Evolutionary conservation across 1,139 yeast species (phyloP), one percentile per base, ranked within the genome.

Genomic region (Geotrichum citri-aurantii): DNA sequence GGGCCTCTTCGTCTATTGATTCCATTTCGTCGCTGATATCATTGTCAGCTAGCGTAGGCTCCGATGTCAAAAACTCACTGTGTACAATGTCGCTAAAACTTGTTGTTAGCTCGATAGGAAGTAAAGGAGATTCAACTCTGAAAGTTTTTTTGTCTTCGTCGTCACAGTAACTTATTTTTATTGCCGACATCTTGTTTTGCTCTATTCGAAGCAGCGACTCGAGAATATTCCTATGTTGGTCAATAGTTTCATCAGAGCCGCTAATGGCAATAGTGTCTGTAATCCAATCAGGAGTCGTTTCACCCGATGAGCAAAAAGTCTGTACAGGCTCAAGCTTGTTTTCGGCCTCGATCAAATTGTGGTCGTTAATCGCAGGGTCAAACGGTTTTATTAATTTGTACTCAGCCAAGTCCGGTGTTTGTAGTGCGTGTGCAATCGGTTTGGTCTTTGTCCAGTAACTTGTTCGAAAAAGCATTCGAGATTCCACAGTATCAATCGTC

Each of bases 11-110:
- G 7, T 26, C 29, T 26, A 26, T 26, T 26, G 29, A 26, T 7
- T 26, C 29, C 33, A 31, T 12, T 21, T 55, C 54, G 12, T 50
- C 51, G 42, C 54, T 55, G 6, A 55, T 14, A 33, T 55, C 51
- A 10, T 23, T 6, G n/a, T 55, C 58, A 6, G 58, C 52, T 12
- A 54, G n/a, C 12, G 33, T 42, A 11, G 53, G 53, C 53, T 48
- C 56, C n/a, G 44, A 47, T 26, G 29, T 26, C 29, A 26, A 26
- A 26, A 5, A 5, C 7, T 26, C 7, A 26, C 7, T 26, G 29
- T 26, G 29, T 7, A 26, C 29, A 26, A 26, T 26, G 7, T 26
- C 29, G 33, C 49, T 19, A n/a, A 54, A 33, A 33, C 29, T 14
- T 14, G 26, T 27, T 10, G 37, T 3, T 3, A 14, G 11, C 3